Evolutionary conservation across 2,329 filamentous ascomycete genomes (phyloP), one percentile per base, ranked within the genome.

Genomic region (Purpureocillium takamizusanense): DNA sequence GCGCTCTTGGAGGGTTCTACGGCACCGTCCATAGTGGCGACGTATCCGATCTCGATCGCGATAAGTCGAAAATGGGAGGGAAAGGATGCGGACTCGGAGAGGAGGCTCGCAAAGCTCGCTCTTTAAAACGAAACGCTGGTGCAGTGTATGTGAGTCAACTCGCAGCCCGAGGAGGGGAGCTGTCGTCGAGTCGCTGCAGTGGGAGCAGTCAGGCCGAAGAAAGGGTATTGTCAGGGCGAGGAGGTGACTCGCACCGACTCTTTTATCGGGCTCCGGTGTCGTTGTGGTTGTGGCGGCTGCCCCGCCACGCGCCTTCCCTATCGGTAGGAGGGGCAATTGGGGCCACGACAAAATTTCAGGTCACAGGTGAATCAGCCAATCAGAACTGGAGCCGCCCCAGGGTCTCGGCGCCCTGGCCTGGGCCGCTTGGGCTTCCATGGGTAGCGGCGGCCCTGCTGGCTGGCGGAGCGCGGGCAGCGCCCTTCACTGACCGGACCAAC

Each of bases 1-100:
- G 76, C 75, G 59, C 73, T 78, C 67, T 81, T 81, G 49, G 76
- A 79, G 43, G 50, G 57, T 42, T 61, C 54, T 46, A 51, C 51
- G 41, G 48, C 46, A 46, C 53, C 49, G 42, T 55, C 57, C 51
- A 59, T 60, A 46, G 41, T 47, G 47, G 39, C 41, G n/a, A 16
- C 12, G 21, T 25, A 5, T 25, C n/a, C 21, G 21, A 25, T 10
- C 6, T 5, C 21, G 21, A 21, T 17, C 17, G 27, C 23, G 21
- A 12, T 7, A 31, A n/a, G 29, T n/a, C 10, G 10, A n/a, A 18
- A 38, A 27, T 16, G n/a, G 21, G 28, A 21, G 11, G 30, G 10
- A 25, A 33, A 30, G 10, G 16, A 33, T 13, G n/a, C 6, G 7
- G 13, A 30, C 7, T 13, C 6, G 12, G n/a, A 13, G 28, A 30